Evolutionary conservation across 163 green algal species (phyloP), one percentile per base, ranked within the genome.

Genomic region (Volvox carteri): DNA sequence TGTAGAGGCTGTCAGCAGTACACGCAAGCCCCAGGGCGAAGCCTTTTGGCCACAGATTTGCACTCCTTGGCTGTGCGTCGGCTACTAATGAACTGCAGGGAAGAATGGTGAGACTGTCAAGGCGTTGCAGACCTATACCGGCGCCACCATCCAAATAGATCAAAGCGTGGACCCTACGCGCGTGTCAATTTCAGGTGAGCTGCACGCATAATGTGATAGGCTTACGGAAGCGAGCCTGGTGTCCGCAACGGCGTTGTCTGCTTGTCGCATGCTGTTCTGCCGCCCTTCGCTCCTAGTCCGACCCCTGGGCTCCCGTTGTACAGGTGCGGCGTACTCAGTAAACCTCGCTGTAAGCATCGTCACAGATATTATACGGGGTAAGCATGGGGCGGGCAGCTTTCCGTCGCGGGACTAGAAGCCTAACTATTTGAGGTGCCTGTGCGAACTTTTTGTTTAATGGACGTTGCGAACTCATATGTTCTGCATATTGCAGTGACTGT

Each of bases 81-180:
- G 28, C 23, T 37, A 37, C 60, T 19, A 75, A 11, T 78, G 70
- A 35, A 4, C 6, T 70, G 75, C 42, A 89, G 95, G 95, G 41
- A 95, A 94, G 74, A 93, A 92, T 19, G 94, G 94, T 28, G 94
- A 96, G 77, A 97, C 95, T 1, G 96, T 97, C 25, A 95, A 95
- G 76, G 90, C 90, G 19, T 90, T 97, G 42, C 93, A 96, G 67
- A 92, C 88, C 14, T 91, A 94, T 65, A 94, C 88, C 4, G 94
- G 94, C 14, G 94, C 92, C 9, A 85, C 81, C 52, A 94, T 96
- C 42, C 86, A 94, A 89, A 96, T 97, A 75, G 95, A 97, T 86
- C 95, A 97, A 62, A 89, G 62, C 54, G 74, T 81, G 4, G 85
- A 93, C 62, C 85, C 88, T 4, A 90, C 90, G 6, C 73, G 87